Evolutionary conservation across 805 yeast species (phyloP), one percentile per base, ranked within the genome.

Genomic region (Torulaspora quercuum): DNA sequence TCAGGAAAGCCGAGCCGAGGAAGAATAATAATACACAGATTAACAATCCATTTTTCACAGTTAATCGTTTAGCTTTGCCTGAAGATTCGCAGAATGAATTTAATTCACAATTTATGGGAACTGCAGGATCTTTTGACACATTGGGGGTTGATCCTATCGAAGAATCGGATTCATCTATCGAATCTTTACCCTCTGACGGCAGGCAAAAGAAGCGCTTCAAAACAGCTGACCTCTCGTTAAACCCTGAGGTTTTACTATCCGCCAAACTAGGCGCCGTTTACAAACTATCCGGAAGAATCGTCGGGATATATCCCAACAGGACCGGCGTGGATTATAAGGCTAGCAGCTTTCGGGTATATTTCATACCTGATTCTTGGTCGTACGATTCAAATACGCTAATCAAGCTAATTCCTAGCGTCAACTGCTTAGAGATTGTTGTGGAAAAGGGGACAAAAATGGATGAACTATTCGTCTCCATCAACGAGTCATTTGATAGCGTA

Each of bases 11-110:
- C 5, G n/a, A 14, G 7, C 9, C 16, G 24, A 18, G 12, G 3
- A 9, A 21, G n/a, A 29, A 19, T 12, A 36, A 28, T 5, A 19
- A 30, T 8, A 19, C 22, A 14, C 16, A 24, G 2, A 17, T 29
- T n/a, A 37, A 14, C 10, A 51, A 50, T 31, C 54, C 56, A 11
- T 15, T 49, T 3, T 50, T 42, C 35, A 34, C 39, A 8, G 37
- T 35, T 6, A 25, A 32, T 9, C 33, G 30, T 17, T 22, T 15
- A 9, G 6, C 9, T 14, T 14, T 33, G 8, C 21, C 27, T 7
- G 36, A 17, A 9, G 37, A 34, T 14, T 39, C 46, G 12, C 44
- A 39, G 18, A 31, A 39, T 23, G 46, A 39, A 18, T 42, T 42
- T 23, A 37, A 39, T 29, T 42, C 46, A 3, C 45, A 41, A 25